phyloP scores from a whole-genome alignment of 768 basidiomycete genomes.

The Auriscalpium vulgare region DNA sequence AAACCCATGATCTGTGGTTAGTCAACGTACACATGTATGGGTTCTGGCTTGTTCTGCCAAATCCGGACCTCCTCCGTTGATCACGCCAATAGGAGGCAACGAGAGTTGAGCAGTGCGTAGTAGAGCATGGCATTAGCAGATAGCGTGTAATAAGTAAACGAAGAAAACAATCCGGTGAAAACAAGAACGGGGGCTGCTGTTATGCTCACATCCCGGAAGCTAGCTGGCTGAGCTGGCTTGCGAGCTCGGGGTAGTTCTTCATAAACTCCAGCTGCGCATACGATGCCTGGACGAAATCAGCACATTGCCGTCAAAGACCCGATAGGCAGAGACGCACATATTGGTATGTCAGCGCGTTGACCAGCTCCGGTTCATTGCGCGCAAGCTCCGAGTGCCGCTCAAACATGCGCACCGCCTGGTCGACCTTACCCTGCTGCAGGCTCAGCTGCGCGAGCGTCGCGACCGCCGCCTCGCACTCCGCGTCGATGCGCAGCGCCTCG shows the following conservation, averaged over 20 bases:
- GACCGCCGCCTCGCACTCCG: constrained; percentile 94
- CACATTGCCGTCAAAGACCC: background rate
- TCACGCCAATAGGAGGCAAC: no score
- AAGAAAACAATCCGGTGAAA: no score
- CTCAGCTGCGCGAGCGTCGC: constrained; percentile 91
- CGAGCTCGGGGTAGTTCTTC: constrained; percentile 77
- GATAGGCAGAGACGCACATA: constrained; percentile 43
- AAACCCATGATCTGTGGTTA: no score
- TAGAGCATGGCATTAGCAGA: no score
- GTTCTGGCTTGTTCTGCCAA: no score
- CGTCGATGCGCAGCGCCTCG: constrained; percentile 82
- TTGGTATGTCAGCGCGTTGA: constrained; percentile 68
- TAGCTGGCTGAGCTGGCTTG: constrained; percentile 51
- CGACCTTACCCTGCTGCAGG: constrained; percentile 85
- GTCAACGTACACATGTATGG: no score
- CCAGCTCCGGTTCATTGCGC: constrained; percentile 83
- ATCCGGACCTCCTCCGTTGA: no score
- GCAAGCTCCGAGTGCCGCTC: constrained; percentile 77
- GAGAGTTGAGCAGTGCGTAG: no score
- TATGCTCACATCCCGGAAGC: constrained; percentile 28
- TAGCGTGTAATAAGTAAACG: no score
- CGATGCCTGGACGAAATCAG: constrained; percentile 47
- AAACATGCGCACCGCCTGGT: constrained; percentile 82
- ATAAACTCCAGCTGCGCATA: constrained; percentile 77
- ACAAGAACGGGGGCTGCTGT: no score